Percentiles rank a stretch among this genome's conserved stretches.
These are phyloP conservation scores for Chondrus crispus DNA, from an alignment of 23 red algal species.

Conservation along the genomic window DNA sequence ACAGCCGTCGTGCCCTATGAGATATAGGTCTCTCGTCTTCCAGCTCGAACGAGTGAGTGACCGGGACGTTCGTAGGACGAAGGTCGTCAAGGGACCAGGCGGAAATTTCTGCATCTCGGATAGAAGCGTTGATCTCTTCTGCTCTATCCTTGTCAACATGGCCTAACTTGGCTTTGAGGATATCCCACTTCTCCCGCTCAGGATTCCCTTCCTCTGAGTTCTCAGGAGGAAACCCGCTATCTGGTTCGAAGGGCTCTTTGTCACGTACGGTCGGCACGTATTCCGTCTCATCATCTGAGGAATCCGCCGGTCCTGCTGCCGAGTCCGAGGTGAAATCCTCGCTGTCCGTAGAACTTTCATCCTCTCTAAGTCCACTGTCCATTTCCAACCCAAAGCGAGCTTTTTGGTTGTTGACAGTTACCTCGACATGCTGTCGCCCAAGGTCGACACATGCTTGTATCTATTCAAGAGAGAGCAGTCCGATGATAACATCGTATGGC, in stretches of 20 bases:
- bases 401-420: not conserved
- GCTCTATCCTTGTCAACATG: not conserved
- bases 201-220: not conserved
- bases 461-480: not conserved
- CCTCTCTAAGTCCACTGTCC: not conserved
- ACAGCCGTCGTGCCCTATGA: not conserved
- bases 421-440: not conserved
- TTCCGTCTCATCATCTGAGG: not conserved
- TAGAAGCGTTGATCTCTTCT: too few relatives aligned
- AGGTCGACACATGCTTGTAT: not conserved
- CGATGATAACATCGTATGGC: not conserved
- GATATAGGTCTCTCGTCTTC: not conserved
- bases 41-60: not conserved
- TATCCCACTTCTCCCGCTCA: not conserved
- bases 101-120: not conserved
- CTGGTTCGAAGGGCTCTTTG: not conserved
- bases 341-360: not conserved
- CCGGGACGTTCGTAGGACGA: not conserved
- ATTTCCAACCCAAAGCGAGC: not conserved
- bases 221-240: not conserved
- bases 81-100: not conserved
- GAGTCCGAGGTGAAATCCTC: constrained; percentile 15
- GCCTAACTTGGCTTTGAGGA: not conserved
- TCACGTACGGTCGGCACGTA: not conserved
- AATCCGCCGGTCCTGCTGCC: not conserved